Base-by-base conservation (phyloP, 257 asterid genomes). In the Solanum virginianum region DNA sequence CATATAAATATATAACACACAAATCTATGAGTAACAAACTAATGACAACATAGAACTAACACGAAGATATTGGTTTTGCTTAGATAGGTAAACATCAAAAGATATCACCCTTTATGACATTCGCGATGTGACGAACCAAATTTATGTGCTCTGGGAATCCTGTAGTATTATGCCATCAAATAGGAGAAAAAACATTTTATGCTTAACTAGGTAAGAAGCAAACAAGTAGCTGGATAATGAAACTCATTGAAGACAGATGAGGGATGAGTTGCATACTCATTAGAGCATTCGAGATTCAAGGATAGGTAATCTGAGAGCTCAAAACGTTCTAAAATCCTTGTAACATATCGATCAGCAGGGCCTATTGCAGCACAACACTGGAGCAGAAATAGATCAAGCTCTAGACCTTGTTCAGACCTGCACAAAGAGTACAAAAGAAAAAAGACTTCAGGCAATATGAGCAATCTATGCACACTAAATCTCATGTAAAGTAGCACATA, bases 331-430 rank as follows among this genome's bases (percentile, higher is more conserved):
- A 97, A 75, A 86, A 97, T 91, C 88, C 99, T 91, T 88, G 86
- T 92, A 83, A 95, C 91, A 89, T 80, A 97, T 71, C 83, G 93
- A 88, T 97, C 99, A 45, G 99, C 91, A 71, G 99, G 99, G 85
- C 98, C 98, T 84, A 95, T 89, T 53, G 98, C 95, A 88, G 98
- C 99, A 92, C 99, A 97, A 79, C 97, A 95, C 89, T 97, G 99
- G 83, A 97, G 93, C 90, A 97, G 92, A 90, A 97, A 97, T 54
- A 97, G 94, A 92, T 97, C 99, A 87, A 92, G 95, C 92, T 95
- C 99, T 84, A 94, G 97, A 86, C 94, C 93, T 85, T 92, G 98
- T 88, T 92, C 99, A 86, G 95, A 93, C 98, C 99, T 97, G 92
- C 87, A 89, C 82, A 65, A 86, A 66, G 49, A 80, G 57, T 84